Percentiles rank a stretch among this genome's conserved stretches.
phyloP scores from a whole-genome alignment of 2,329 filamentous ascomycete species.

The Purpureocillium lavendulum region DNA sequence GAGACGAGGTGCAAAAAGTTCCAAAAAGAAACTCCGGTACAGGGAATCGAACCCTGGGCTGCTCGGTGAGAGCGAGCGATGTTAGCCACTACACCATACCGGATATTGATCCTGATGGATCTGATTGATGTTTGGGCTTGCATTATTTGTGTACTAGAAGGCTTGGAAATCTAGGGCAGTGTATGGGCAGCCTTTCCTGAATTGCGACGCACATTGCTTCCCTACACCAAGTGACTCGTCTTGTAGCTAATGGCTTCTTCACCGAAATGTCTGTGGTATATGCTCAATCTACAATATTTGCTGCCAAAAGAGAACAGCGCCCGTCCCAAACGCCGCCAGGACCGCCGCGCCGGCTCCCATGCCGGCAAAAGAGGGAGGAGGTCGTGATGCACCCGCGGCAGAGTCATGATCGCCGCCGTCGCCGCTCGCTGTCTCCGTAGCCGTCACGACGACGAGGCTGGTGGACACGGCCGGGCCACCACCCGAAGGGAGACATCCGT shows the following conservation, averaged over 20 bases:
- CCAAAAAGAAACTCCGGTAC: conserved; percentile 11
- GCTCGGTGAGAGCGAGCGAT: conserved; percentile 23
- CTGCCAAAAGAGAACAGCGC: background rate
- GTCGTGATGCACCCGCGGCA: background rate
- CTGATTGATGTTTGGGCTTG: background rate
- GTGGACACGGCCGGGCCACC: too few relatives aligned
- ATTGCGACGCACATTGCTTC: too few relatives aligned
- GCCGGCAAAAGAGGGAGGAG: background rate
- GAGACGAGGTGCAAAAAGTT: conserved; percentile 1
- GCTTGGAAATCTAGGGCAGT: background rate
- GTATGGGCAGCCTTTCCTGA: too few relatives aligned
- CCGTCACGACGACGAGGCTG: background rate
- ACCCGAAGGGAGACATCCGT: too few relatives aligned
- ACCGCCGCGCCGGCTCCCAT: background rate
- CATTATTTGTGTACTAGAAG: background rate
- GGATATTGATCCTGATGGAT: background rate
- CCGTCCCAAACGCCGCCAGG: background rate
- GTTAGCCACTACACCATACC: conserved; percentile 25
- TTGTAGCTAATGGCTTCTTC: too few relatives aligned
- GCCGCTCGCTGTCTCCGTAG: background rate
- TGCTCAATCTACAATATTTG: background rate
- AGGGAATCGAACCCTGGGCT: conserved; percentile 20
- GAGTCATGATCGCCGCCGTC: background rate
- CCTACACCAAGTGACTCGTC: too few relatives aligned
- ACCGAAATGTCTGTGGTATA: too few relatives aligned